phyloP scores from a whole-genome alignment of 305 asterid species.

The Euphrasia arctica region DNA sequence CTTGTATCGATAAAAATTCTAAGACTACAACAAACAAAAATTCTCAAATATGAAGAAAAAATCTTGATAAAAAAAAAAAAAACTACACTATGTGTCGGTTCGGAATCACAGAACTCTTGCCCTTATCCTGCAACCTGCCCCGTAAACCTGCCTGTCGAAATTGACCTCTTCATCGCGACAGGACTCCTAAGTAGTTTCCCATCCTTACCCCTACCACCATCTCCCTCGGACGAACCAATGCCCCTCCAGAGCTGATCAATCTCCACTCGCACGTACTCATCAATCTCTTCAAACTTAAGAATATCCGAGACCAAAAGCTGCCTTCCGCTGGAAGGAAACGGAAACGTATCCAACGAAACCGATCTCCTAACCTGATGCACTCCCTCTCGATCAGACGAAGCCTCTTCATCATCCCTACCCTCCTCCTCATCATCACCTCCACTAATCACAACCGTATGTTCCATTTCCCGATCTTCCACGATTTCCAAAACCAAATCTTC shows the following conservation, averaged over 20 bases:
- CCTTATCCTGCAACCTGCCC: conserved; percentile 35
- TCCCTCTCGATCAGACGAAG: conserved; percentile 22
- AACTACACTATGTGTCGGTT: conserved; percentile 19
- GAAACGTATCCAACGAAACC: conserved; percentile 27
- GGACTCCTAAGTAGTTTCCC: conserved; percentile 31
- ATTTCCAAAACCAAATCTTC: conserved; percentile 45
- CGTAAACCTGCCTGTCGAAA: conserved; percentile 39
- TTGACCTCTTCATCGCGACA: conserved; percentile 39
- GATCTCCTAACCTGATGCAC: conserved; percentile 33
- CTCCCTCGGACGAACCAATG: conserved; percentile 38
- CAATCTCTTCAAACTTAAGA: conserved; percentile 35
- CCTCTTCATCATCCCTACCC: not conserved
- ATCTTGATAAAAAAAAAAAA: too few relatives aligned
- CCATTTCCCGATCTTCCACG: conserved; percentile 43
- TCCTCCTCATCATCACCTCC: conserved; percentile 20
- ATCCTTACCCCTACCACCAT: conserved; percentile 15
- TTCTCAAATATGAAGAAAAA: too few relatives aligned
- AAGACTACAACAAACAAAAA: not conserved
- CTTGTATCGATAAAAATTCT: not conserved
- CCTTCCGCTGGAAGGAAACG: conserved; percentile 10
- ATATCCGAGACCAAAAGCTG: conserved; percentile 46
- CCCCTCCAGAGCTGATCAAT: conserved; percentile 31
- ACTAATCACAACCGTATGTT: conserved; percentile 26
- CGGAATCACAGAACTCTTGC: conserved; percentile 40
- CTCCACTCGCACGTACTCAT: conserved; percentile 25